Base-by-base conservation (phyloP, 1,139 yeast genomes). In the Yamadazyma pseudoaaseri region DNA sequence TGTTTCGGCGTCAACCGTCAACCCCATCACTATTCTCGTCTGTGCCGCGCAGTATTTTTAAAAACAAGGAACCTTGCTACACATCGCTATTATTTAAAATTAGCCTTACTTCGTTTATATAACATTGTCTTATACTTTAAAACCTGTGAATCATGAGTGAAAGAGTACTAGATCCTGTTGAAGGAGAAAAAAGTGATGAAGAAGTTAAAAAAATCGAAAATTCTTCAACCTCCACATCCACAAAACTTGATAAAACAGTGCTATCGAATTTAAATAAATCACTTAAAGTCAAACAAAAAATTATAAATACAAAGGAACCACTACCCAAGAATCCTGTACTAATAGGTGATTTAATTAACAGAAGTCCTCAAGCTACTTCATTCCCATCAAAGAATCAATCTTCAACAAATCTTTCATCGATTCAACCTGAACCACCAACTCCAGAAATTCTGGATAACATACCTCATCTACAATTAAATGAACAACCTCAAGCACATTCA, bases 221-320 rank as follows among this genome's bases (percentile, higher is more conserved):
- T 6, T 11, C n/a, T 16, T 16, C 11, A n/a, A 9, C 29, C 37
- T n/a, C 37, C 33, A 17, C 36, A 35, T 20, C 49, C 36, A 37
- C 49, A 6, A 47, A 49, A 16, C 44, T 61, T 21, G 64, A 62
- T 44, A 61, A 61, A 33, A 51, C 44, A 20, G 55, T 60, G 23
- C 60, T 66, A 27, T 49, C 66, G 22, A 63, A 59, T 46, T 49
- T 66, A 27, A 66, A 66, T 43, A 65, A 65, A 42, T 60, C 72
- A 3, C 47, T 66, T 27, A 65, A 62, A 43, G 71, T 70, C 8
- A 66, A 66, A 37, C 73, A 66, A 41, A 62, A 62, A 38, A 58
- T 66, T 32, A 64, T 65, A 34, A 60, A 51, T 38, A 48, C 65
- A 6, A 60, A 60, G 35, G 70, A 64, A 31, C 63, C 70, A 1